Evolutionary conservation across 495 filamentous ascomycete species (phyloP), one percentile per base, ranked within the genome.

Genomic region (Aspergillus taichungensis): DNA sequence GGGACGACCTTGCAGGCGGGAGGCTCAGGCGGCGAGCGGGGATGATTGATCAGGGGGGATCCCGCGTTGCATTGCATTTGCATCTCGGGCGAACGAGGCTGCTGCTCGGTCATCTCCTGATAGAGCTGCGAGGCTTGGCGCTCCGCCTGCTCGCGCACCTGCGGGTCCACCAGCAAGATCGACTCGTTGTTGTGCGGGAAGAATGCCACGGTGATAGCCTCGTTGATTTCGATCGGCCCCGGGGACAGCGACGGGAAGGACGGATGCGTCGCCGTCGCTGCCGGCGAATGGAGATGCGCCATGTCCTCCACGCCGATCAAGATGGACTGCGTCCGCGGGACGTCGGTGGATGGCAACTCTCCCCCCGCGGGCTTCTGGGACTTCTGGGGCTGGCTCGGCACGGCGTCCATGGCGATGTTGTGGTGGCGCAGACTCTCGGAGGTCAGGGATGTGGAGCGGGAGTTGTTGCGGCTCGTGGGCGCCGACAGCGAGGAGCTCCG

Each of bases 101-200:
- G 13, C n/a, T 45, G 30, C 32, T 49, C 44, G 42, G 47, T 34
- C 24, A 43, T 35, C 35, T 55, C 50, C 34, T 52, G 59, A 14
- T 43, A 49, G 38, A 49, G 56, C 46, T 57, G 60, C 28, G 41
- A 47, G 18, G 43, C 41, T 13, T 61, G 51, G 12, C 37, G 48
- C 7, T 45, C 56, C n/a, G 56, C 53, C 30, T 54, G 53, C 12
- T 62, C 51, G 27, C 64, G 64, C 30, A 63, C 61, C 62, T 73
- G 78, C 52, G 88, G 84, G 34, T 94, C 77, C 34, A 94, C 81
- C 44, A 94, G 65, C 37, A 92, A 65, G 8, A 88, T 69, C 3
- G 87, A 91, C 47, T 82, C 80, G 50, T 94, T 95, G 57, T 88
- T 87, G 59, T 95, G 89, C 3, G 87, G 81, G 56, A 83, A 92